Conservation (phyloP, 1,139 yeast genomes). For the Komagataea norvegica region DNA sequence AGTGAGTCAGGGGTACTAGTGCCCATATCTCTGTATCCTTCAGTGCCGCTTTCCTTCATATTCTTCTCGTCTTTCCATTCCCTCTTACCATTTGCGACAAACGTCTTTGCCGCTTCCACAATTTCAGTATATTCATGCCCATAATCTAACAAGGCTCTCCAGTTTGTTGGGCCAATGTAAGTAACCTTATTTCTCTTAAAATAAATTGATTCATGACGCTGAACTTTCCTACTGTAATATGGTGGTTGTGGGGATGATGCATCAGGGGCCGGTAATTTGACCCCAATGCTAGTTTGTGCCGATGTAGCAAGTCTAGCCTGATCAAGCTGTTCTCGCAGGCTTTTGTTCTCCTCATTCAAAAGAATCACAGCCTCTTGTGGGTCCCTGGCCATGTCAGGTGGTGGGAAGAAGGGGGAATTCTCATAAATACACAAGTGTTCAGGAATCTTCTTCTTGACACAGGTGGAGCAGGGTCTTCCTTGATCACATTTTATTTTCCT, state of each 20-base stretch:
- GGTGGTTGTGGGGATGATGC: too few relatives aligned
- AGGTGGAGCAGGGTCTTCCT: slow-evolving; percentile 28
- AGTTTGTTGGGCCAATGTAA: slow-evolving; percentile 24
- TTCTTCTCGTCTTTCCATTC: slow-evolving; percentile 20
- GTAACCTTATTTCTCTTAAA: slow-evolving; percentile 15
- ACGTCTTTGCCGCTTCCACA: slow-evolving; percentile 12
- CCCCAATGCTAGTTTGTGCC: too few relatives aligned
- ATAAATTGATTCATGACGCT: slow-evolving; percentile 3
- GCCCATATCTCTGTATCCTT: slow-evolving; percentile 13
- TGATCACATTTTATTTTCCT: slow-evolving; percentile 30
- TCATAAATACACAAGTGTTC: slow-evolving; percentile 25
- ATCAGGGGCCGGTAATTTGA: too few relatives aligned
- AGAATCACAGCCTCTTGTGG: slow-evolving; percentile 13
- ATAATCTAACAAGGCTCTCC: slow-evolving; percentile 18
- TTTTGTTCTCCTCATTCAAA: slow-evolving; percentile 16
- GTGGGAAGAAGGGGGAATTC: slow-evolving; percentile 22
- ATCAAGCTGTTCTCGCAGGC: slow-evolving; percentile 15
- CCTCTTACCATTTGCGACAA: slow-evolving; percentile 19
- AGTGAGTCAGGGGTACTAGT: slow-evolving; percentile 15
- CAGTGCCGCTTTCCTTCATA: slow-evolving; percentile 12
- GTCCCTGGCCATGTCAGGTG: slow-evolving; percentile 7
- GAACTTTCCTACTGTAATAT: slow-evolving; percentile 2
- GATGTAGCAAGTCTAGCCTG: too few relatives aligned
- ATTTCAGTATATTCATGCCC: slow-evolving; percentile 11
- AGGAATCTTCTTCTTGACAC: slow-evolving; percentile 24